A percentile compares a stretch with the other conserved stretches of the same genome.
phyloP scores from a whole-genome alignment of 2,329 filamentous ascomycete species.

The Mollisiaceae sp. region DNA sequence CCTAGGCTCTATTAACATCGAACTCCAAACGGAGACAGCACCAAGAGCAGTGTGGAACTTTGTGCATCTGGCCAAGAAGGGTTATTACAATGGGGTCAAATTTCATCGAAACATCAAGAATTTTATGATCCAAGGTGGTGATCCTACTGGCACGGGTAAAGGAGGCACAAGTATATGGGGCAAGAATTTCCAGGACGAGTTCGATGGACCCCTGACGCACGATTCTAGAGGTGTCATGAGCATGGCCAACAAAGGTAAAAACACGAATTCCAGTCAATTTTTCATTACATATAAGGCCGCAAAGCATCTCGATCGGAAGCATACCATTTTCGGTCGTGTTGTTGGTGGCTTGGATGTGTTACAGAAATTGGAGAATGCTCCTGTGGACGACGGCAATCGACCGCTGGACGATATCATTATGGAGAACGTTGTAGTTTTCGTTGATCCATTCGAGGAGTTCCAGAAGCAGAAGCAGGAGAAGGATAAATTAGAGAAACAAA shows the following conservation, averaged over 20 bases:
- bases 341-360: constrained; percentile 78
- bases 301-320: constrained; percentile 89
- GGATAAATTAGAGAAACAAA: constrained; percentile 61
- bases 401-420: constrained; percentile 82
- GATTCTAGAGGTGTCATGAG: constrained; percentile 78
- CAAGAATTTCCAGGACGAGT: constrained; percentile 92
- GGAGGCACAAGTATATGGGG: constrained; percentile 94
- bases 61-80: constrained; percentile 81
- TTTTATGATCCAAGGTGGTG: constrained; percentile 98
- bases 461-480: constrained; percentile 72
- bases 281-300: constrained; percentile 90
- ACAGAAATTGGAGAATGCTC: constrained; percentile 75
- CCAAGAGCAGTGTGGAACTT: constrained; percentile 98
- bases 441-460: constrained; percentile 96
- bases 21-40: constrained; percentile 88
- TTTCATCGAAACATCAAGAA: constrained; percentile 95
- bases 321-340: constrained; percentile 93
- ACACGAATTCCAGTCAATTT: constrained; percentile 94
- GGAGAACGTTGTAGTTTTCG: constrained; percentile 80
- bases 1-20: constrained; percentile 82
- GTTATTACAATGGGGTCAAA: constrained; percentile 82
- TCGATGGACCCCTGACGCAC: constrained; percentile 88
- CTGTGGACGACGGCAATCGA: constrained; percentile 75
- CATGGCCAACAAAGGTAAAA: constrained; percentile 99
- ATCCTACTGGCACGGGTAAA: constrained; percentile 88